A percentile compares a stretch with the other conserved stretches of the same genome.
phyloP scores from a whole-genome alignment of 306 rosid species.

The Medicago truncatula region MtrunA17r5.0-ANR NC_053044.1:41169001-41169500 shows the following conservation, averaged over 20 bases:
- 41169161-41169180: background rate
- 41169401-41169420: background rate
- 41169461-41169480: background rate
- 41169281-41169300: too few relatives aligned
- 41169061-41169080: background rate
- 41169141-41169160: background rate
- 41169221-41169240: constrained; percentile 7
- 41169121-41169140: background rate
- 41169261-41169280: background rate
- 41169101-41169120: background rate
- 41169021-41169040: background rate
- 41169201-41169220: background rate
- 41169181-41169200: background rate
- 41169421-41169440: background rate
- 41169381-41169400: background rate
- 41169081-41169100: background rate
- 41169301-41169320: background rate
- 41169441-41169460: background rate
- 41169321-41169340: background rate
- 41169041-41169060: background rate
- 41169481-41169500: background rate
- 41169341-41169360: background rate
- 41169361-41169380: background rate
- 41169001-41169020: background rate
- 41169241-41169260: background rate